A percentile compares a stretch with the other conserved stretches of the same genome.
Conservation (phyloP, 192 early-diverging fungal genomes). For the Pecoramyces ruminantium region DNA sequence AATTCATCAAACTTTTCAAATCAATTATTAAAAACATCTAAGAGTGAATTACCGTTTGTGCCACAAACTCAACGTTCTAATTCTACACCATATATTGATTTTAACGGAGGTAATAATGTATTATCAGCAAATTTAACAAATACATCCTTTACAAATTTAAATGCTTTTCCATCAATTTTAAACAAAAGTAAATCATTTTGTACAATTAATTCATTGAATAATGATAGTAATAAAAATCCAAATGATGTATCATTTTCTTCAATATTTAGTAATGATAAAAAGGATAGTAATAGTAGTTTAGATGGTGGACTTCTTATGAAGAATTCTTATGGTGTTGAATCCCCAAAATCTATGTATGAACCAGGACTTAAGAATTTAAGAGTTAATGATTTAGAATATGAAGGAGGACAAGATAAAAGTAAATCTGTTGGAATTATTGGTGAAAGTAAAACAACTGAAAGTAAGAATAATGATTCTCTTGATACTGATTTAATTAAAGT, state of each 20-base stretch:
- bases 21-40: background rate
- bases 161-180: background rate
- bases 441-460: background rate
- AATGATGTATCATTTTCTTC: background rate
- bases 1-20: background rate
- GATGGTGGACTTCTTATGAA: background rate
- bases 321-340: background rate
- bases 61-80: background rate
- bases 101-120: background rate
- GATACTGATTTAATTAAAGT: background rate
- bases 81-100: background rate
- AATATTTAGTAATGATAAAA: background rate
- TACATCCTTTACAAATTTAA: background rate
- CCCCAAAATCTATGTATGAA: background rate
- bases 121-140: background rate
- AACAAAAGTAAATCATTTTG: background rate
- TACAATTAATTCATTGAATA: background rate
- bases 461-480: background rate
- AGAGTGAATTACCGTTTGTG: background rate
- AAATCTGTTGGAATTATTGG: background rate
- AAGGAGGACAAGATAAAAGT: background rate
- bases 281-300: background rate
- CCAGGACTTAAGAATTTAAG: background rate
- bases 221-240: background rate
- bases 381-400: background rate